A percentile compares a stretch with the other conserved stretches of the same genome.
These are phyloP conservation scores for Nicotiana tomentosiformis DNA, from an alignment of 257 asterid genomes.

Conservation along the genomic window DNA sequence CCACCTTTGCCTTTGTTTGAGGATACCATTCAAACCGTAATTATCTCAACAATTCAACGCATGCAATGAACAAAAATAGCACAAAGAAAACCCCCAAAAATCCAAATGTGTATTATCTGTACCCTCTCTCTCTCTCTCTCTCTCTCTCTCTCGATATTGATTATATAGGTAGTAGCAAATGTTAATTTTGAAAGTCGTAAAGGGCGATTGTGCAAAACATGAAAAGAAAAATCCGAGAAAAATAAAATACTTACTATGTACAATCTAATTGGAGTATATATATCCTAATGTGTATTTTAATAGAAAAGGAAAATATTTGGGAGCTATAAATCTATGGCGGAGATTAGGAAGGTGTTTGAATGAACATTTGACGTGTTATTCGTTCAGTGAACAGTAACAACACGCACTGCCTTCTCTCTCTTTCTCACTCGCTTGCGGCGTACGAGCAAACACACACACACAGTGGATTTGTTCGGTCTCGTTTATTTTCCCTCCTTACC, in stretches of 20 bases:
- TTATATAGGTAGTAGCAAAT: neutral
- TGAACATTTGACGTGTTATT: neutral
- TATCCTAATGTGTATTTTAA: neutral
- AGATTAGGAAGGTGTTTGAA: neutral
- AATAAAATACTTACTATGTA: neutral
- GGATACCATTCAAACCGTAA: neutral
- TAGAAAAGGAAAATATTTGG: neutral
- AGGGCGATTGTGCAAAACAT: neutral
- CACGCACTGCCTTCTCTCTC: neutral
- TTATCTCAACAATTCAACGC: constrained; percentile 12
- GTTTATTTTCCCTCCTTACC: neutral
- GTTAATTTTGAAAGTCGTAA: neutral
- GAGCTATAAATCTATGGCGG: neutral
- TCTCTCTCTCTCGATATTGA: neutral
- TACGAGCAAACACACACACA: neutral
- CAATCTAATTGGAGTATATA: neutral
- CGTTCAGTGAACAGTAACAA: neutral
- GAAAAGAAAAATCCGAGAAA: neutral
- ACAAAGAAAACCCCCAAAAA: neutral
- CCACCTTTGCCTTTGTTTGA: neutral
- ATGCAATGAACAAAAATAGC: neutral
- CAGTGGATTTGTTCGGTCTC: neutral
- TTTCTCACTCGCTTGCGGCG: neutral
- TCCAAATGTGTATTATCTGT: neutral
- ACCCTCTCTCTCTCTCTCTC: neutral